These are phyloP conservation scores for Candida ulmi DNA, from an alignment of 805 yeast genomes.

Conservation along the genomic window DNA sequence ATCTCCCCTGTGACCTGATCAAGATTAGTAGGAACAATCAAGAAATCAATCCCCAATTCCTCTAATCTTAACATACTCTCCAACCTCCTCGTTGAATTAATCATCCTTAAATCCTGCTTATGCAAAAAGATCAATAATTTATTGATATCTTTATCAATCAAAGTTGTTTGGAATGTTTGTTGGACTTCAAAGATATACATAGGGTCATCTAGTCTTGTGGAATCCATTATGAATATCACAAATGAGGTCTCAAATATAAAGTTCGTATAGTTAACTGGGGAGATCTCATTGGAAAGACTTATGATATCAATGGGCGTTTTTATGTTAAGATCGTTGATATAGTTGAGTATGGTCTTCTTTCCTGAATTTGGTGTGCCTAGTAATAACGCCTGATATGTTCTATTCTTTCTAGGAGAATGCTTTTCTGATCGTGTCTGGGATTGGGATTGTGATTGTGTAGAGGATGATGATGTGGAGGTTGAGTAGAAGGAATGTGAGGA, in stretches of 20 bases:
- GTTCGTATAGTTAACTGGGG: slow-evolving; percentile 14
- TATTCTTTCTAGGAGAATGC: neutral
- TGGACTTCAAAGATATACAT: neutral
- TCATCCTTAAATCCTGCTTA: slow-evolving; percentile 12
- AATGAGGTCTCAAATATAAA: slow-evolving; percentile 14
- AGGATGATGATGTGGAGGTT: neutral
- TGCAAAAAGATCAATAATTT: slow-evolving; percentile 17
- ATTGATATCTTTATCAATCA: neutral
- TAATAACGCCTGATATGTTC: slow-evolving; percentile 10
- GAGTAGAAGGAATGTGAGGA: slow-evolving; percentile 1
- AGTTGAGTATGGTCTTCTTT: slow-evolving; percentile 12
- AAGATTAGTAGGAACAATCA: slow-evolving; percentile 16
- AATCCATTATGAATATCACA: slow-evolving; percentile 17
- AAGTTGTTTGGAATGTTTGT: neutral
- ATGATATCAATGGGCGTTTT: slow-evolving; percentile 13
- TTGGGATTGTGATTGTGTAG: too few species aligned
- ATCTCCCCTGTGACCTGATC: neutral
- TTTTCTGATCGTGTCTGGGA: too few species aligned
- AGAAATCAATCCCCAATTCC: slow-evolving; percentile 6
- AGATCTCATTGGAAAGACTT: slow-evolving; percentile 15
- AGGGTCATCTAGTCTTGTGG: slow-evolving; percentile 7
- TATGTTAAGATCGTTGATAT: slow-evolving; percentile 7
- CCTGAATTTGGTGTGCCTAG: slow-evolving; percentile 16
- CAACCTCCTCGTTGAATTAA: slow-evolving; percentile 6
- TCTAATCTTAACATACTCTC: slow-evolving; percentile 10